These are phyloP conservation scores for Penicillium sp. DNA, from an alignment of 2,329 filamentous ascomycete genomes.

Conservation along the genomic window DNA sequence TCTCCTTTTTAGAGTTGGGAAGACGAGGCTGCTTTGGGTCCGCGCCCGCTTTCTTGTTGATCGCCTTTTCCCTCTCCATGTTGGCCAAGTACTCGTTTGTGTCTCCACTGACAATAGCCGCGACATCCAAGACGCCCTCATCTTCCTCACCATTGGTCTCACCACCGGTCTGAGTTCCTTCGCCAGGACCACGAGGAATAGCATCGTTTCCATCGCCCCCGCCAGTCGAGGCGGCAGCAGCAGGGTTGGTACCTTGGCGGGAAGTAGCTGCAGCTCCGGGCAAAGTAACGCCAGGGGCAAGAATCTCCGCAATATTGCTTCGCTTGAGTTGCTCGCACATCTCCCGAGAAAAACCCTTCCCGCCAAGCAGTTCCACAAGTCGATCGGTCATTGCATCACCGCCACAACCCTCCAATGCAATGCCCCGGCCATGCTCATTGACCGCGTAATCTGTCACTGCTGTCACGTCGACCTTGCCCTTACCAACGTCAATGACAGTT, in stretches of 20 bases:
- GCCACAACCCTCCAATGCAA: conserved; percentile 68
- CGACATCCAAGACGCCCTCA: conserved; percentile 65
- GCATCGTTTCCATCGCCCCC: conserved; percentile 42
- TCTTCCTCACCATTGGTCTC: conserved; percentile 56
- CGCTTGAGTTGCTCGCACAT: conserved; percentile 68
- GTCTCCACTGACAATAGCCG: conserved; percentile 65
- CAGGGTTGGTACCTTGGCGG: conserved; percentile 52
- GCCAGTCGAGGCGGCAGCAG: conserved; percentile 58
- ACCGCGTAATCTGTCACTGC: conserved; percentile 82
- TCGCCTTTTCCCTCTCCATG: conserved; percentile 62
- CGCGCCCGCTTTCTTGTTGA: conserved; percentile 53
- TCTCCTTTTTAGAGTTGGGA: conserved; percentile 61
- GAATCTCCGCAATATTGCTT: conserved; percentile 63
- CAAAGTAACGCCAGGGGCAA: conserved; percentile 55
- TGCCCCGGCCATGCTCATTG: conserved; percentile 65
- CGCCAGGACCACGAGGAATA: conserved; percentile 55
- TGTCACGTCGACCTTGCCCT: conserved; percentile 88
- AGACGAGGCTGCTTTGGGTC: conserved; percentile 53
- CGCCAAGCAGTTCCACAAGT: conserved; percentile 65
- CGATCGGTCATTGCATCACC: conserved; percentile 83
- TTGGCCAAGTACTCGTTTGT: conserved; percentile 64
- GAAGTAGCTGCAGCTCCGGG: conserved; percentile 51
- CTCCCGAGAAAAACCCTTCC: conserved; percentile 59
- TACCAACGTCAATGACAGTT: conserved; percentile 88
- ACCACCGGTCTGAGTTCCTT: conserved; percentile 55